phyloP scores from a whole-genome alignment of 202 grass and related monocot genomes.

The Zizania palustris region DNA sequence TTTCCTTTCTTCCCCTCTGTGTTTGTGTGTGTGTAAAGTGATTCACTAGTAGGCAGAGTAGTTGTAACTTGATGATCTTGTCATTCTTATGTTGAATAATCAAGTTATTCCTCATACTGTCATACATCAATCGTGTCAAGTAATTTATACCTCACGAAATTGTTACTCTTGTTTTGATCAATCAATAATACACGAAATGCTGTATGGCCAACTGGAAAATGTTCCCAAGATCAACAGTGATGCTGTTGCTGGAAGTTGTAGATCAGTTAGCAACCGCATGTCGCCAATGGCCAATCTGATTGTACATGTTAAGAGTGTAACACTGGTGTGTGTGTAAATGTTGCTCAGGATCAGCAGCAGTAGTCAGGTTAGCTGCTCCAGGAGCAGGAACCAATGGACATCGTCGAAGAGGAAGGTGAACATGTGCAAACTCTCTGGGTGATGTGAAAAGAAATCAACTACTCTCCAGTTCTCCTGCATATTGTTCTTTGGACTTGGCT shows the following conservation, averaged over 20 bases:
- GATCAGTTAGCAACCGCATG: no score
- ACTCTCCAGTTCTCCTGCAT: constrained; percentile 91
- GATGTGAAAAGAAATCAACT: constrained; percentile 89
- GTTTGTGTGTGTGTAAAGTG: neutral
- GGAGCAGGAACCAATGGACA: neutral
- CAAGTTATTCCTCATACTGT: constrained; percentile 7
- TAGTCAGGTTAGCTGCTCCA: no score
- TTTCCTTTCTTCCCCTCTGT: neutral
- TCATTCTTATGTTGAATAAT: constrained; percentile 26
- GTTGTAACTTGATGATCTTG: constrained; percentile 16
- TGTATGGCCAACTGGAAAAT: constrained; percentile 27
- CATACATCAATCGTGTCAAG: constrained; percentile 3
- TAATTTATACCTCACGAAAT: constrained; percentile 11
- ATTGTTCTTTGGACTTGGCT: constrained; percentile 85
- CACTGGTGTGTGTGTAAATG: no score
- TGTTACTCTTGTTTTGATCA: constrained; percentile 36
- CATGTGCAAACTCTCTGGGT: constrained; percentile 89
- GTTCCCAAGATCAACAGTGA: neutral
- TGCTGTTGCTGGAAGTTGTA: no score
- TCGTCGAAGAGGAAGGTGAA: constrained; percentile 94
- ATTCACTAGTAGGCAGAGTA: constrained; percentile 32
- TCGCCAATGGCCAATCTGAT: no score
- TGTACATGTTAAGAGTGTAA: no score
- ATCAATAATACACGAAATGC: neutral
- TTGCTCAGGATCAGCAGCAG: no score